Base-by-base conservation (phyloP, 2,329 filamentous ascomycete species). In the Leptographium radiaticola region DNA sequence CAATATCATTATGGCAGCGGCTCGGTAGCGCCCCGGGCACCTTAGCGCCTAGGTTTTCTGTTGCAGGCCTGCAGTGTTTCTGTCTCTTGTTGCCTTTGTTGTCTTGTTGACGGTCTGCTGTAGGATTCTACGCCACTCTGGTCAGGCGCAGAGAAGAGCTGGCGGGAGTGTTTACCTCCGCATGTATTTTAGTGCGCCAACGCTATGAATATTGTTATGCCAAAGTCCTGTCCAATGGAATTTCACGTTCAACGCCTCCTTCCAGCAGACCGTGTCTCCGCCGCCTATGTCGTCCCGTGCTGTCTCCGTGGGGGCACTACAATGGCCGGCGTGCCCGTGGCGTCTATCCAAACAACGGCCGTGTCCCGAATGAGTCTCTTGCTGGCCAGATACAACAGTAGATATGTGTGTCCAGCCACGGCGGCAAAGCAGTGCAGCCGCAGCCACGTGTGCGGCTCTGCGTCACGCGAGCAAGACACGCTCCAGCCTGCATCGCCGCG, bases 351-450 rank as follows among this genome's bases (percentile, higher is more conserved):
- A 49, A 70, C 69, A 15, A 79, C 71, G 0, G 76, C 76, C 10
- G 76, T 76, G 8, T 70, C 71, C 55, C 77, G 75, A 16, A 90
- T 67, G 56, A 74, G 74, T 36, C 84, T 75, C 54, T 79, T 74
- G 60, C 84, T 91, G 0, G 82, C 85, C 15, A 89, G 68, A 63
- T 86, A 91, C 0, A 95, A 67, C 42, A 90, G 65, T 5, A 93
- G 67, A 65, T 89, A 95, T 38, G 87, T 74, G 61, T 94, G 84
- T 53, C 80, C 76, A 0, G 80, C 79, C 0, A 88, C 70, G 57
- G 84, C 77, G 0, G 86, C 89, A 83, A 87, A 95, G 62, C 87
- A 87, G 64, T 86, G 93, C 1, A 91, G 66, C 38, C 81, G 76
- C 2, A 94, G 66, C 54, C 72, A 69, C 12, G 63, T 39, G 47